Conservation (phyloP, 2,329 filamentous ascomycete genomes). For the Paecilomyces variotii region DNA sequence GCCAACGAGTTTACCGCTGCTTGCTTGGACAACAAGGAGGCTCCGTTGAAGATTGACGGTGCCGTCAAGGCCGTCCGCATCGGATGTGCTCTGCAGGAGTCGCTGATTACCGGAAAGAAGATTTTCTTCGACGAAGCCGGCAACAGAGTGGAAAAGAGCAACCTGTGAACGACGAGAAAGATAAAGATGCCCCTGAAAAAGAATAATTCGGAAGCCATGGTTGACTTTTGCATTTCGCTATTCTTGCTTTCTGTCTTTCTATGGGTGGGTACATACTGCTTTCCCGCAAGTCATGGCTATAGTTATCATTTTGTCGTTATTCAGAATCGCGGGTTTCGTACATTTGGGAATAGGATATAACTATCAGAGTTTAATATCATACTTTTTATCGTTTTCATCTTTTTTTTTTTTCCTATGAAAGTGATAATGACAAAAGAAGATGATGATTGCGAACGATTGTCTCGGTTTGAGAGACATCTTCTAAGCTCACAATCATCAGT, state of each 20-base stretch:
- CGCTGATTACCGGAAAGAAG: slow-evolving; percentile 47
- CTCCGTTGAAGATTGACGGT: slow-evolving; percentile 50
- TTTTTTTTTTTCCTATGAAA: background rate
- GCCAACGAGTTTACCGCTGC: slow-evolving; percentile 56
- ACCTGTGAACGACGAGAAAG: slow-evolving; percentile 20
- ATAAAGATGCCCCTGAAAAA: background rate
- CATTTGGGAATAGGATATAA: background rate
- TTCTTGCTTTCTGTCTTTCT: background rate
- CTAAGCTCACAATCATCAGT: too few species aligned
- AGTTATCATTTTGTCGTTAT: background rate
- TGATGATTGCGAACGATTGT: too few species aligned
- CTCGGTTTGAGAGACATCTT: too few species aligned
- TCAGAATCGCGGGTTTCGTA: background rate
- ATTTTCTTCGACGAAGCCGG: slow-evolving; percentile 53
- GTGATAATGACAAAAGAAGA: too few species aligned
- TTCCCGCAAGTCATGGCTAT: background rate
- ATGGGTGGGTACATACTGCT: background rate
- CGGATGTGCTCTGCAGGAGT: slow-evolving; percentile 51
- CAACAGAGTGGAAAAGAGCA: slow-evolving; percentile 35
- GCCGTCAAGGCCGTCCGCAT: slow-evolving; percentile 53
- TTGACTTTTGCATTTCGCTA: background rate
- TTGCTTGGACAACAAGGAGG: slow-evolving; percentile 47
- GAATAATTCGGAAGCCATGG: background rate
- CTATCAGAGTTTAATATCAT: background rate
- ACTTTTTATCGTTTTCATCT: background rate